Percentiles rank a stretch among this genome's conserved stretches.
These are phyloP conservation scores for Chaetothyriales sp. DNA, from an alignment of 2,329 filamentous ascomycete species.

Conservation along the genomic window DNA sequence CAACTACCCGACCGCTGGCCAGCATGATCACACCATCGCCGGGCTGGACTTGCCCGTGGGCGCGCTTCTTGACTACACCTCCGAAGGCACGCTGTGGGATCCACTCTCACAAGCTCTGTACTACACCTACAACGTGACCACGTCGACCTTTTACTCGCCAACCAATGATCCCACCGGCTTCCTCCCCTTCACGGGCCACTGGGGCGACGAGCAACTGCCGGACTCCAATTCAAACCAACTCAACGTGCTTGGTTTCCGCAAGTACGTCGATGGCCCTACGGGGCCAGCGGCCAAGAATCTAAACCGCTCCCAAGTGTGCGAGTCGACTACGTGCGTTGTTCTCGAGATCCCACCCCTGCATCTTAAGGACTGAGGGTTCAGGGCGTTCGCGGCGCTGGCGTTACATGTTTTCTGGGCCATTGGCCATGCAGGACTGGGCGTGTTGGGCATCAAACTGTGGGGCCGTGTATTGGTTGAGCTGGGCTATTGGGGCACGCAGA, in stretches of 20 bases:
- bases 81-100: conserved; percentile 47
- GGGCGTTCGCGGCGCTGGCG: background rate
- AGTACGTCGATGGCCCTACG: conserved; percentile 45
- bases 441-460: background rate
- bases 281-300: conserved; percentile 44
- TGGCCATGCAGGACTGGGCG: background rate
- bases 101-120: conserved; percentile 42
- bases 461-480: background rate
- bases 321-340: background rate
- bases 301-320: background rate
- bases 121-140: conserved; percentile 38
- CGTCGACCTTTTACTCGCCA: conserved; percentile 35
- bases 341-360: background rate
- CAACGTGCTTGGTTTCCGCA: conserved; percentile 38
- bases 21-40: conserved; percentile 51
- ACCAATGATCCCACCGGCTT: conserved; percentile 38
- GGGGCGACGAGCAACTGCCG: conserved; percentile 50
- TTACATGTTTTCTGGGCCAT: background rate
- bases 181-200: conserved; percentile 44
- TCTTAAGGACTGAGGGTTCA: background rate
- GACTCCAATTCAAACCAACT: conserved; percentile 31
- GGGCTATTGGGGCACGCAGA: background rate
- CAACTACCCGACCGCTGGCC: conserved; percentile 45
- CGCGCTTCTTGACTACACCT: conserved; percentile 40
- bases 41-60: conserved; percentile 43